Conservation (phyloP, 345 rosid genomes). For the Melaleuca alternifolia region DNA sequence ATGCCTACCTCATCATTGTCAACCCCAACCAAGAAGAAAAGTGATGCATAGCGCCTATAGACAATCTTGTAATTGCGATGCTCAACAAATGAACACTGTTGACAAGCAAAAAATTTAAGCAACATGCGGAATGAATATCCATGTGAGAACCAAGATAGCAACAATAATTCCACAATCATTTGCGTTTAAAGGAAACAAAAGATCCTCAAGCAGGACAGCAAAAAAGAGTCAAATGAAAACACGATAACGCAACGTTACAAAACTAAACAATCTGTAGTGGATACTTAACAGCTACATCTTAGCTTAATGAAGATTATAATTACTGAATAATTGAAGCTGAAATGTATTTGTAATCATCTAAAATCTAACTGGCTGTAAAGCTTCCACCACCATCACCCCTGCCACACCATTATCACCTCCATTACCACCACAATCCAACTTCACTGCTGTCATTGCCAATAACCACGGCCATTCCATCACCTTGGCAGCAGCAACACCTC, state of each 20-base stretch:
- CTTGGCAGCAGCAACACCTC: not conserved
- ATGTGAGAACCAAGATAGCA: not conserved
- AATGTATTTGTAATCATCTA: not conserved
- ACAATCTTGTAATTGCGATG: slow-evolving; percentile 97
- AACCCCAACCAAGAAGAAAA: slow-evolving; percentile 94
- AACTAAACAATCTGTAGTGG: not conserved
- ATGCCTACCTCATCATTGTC: slow-evolving; percentile 80
- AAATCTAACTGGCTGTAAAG: not conserved
- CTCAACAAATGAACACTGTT: slow-evolving; percentile 95
- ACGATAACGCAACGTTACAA: not conserved
- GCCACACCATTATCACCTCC: not conserved
- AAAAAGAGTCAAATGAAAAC: not conserved
- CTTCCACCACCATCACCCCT: not conserved
- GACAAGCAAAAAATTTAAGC: not conserved
- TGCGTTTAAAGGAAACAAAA: not conserved
- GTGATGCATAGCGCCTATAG: slow-evolving; percentile 87
- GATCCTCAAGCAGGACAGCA: not conserved
- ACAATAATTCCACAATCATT: not conserved
- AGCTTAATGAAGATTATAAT: not conserved
- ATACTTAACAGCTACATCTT: not conserved
- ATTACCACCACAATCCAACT: not conserved
- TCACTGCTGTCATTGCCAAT: not conserved
- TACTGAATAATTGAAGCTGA: not conserved
- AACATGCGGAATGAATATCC: not conserved
- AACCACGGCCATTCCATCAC: not conserved